Percentiles rank a stretch among this genome's conserved stretches.
Conservation (phyloP, 2,329 filamentous ascomycete genomes). For the Thelonectria rubi region DNA sequence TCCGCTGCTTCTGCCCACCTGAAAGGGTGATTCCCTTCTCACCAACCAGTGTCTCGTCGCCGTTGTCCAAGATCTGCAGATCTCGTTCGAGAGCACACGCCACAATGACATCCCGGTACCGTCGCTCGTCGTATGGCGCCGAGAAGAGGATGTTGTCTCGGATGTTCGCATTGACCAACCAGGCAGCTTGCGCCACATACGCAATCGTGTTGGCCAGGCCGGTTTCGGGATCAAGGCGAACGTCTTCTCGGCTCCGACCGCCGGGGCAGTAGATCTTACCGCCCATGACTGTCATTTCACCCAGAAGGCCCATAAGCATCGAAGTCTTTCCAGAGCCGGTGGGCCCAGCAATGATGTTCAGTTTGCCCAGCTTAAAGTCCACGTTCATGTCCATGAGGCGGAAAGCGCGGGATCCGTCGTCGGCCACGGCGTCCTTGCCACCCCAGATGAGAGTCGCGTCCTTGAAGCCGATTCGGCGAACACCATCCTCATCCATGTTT, state of each 20-base stretch:
- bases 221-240: slow-evolving; percentile 82
- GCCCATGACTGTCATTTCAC: slow-evolving; percentile 89
- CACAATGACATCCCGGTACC: slow-evolving; percentile 88
- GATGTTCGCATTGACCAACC: slow-evolving; percentile 95
- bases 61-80: slow-evolving; percentile 88
- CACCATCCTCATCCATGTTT: slow-evolving; percentile 73
- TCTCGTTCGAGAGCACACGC: slow-evolving; percentile 93
- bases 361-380: slow-evolving; percentile 82
- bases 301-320: slow-evolving; percentile 91
- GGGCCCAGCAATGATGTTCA: slow-evolving; percentile 92
- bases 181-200: slow-evolving; percentile 96
- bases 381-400: slow-evolving; percentile 84
- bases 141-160: slow-evolving; percentile 96
- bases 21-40: slow-evolving; percentile 98
- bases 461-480: slow-evolving; percentile 83
- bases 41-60: slow-evolving; percentile 92
- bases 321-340: slow-evolving; percentile 97
- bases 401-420: slow-evolving; percentile 78
- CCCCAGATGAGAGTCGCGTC: slow-evolving; percentile 92
- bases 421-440: slow-evolving; percentile 66
- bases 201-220: slow-evolving; percentile 90
- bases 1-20: slow-evolving; percentile 96
- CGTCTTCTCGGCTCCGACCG: slow-evolving; percentile 84
- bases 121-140: slow-evolving; percentile 78
- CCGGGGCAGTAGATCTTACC: slow-evolving; percentile 88